Evolutionary conservation across 1,139 yeast genomes (phyloP), one percentile per base, ranked within the genome.

Genomic region (Zhuliangozyma parablackwelliae): DNA sequence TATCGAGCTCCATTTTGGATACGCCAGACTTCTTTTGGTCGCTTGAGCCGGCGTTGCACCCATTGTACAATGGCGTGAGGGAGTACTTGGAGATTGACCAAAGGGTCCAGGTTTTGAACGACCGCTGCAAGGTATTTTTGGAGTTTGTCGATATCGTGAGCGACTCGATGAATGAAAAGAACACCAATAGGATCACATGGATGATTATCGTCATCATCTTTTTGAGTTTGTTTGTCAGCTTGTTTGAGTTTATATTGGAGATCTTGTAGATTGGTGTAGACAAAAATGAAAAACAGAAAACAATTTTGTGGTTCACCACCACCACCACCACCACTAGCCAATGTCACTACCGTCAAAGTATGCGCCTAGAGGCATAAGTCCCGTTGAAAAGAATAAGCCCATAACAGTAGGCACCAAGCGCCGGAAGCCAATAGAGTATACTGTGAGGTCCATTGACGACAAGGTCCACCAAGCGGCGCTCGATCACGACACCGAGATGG

Each of bases 11-110:
- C 42, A 90, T 92, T 21, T 69, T 92, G 39, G 98, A 92, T 54
- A 89, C 96, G 0, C 98, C 98, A 0, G 96, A 87, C 41, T 89
- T 88, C 53, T 92, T 92, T 58, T 92, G 98, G 98, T 86, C 92
- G 21, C 78, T 84, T 44, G 98, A 92, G 59, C 98, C 98, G 3
- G 90, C 96, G 28, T 72, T 92, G 45, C 95, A 90, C 56, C 97
- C 97, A 2, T 66, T 92, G 34, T 92, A 92, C 58, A 73, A 76
- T 28, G 97, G 97, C 0, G 84, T 90, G 40, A 65, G 97, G 40
- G 97, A 92, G 48, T 92, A 92, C 53, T 68, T 92, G 42, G 98
- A 92, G 59, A 89, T 92, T 45, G 97, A 90, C 54, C 96, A 87
- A 59, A 69, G 98, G 41, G 96, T 90, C 11, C 89, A 87, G 53